These are phyloP conservation scores for Murraya paniculata DNA, from an alignment of 345 rosid genomes.

Conservation along the genomic window DNA sequence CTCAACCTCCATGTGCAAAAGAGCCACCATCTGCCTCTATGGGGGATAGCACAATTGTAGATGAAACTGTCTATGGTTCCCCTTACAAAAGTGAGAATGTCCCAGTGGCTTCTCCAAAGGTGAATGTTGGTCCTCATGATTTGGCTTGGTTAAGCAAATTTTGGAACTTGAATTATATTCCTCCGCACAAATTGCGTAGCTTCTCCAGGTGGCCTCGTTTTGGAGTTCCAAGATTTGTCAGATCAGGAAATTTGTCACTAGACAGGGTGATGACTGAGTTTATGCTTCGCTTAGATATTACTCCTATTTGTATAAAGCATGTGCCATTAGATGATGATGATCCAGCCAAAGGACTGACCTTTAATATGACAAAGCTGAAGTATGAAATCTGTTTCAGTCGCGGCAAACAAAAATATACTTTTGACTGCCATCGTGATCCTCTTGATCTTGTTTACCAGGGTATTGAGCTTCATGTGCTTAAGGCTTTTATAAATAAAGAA, in stretches of 20 bases:
- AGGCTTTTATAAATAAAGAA: constrained; percentile 62
- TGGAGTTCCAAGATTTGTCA: constrained; percentile 73
- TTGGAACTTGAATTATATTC: constrained; percentile 79
- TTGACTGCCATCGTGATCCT: constrained; percentile 81
- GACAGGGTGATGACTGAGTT: constrained; percentile 98
- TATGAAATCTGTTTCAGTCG: constrained; percentile 78
- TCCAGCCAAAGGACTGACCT: constrained; percentile 87
- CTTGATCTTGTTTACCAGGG: constrained; percentile 98
- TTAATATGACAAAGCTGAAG: constrained; percentile 80
- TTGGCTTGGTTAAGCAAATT: constrained; percentile 85
- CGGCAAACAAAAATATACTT: constrained; percentile 87
- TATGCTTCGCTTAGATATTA: constrained; percentile 81
- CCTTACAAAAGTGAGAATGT: constrained; percentile 42
- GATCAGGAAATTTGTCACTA: constrained; percentile 92
- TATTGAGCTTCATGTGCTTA: constrained; percentile 84
- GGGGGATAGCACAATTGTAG: constrained; percentile 30
- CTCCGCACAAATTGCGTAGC: constrained; percentile 89
- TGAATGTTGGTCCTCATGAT: constrained; percentile 95
- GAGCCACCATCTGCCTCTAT: constrained; percentile 39
- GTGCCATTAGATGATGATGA: constrained; percentile 84
- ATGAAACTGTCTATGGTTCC: constrained; percentile 33
- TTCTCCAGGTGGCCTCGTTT: constrained; percentile 96
- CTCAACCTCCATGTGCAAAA: constrained; percentile 28
- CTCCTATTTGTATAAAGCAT: constrained; percentile 70
- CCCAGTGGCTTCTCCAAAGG: constrained; percentile 45